Percentiles rank a stretch among this genome's conserved stretches.
Conservation (phyloP, 1,284 basidiomycete genomes). For the Austroboletus novae-zelandiae region DNA sequence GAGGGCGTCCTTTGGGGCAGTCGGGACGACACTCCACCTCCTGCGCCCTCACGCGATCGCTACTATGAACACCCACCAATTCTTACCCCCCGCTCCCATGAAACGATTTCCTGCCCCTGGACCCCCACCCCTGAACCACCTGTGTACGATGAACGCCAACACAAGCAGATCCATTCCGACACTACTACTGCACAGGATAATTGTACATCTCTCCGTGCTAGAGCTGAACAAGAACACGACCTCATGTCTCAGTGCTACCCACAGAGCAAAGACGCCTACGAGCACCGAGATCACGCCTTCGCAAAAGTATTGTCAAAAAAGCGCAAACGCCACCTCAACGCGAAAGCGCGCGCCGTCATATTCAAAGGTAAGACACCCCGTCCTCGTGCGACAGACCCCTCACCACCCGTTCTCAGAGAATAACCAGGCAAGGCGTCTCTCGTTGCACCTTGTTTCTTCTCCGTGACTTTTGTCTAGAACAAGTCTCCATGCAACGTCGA, state of each 20-base stretch:
- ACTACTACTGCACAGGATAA: slow-evolving; percentile 32
- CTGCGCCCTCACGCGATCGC: neutral
- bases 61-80: neutral
- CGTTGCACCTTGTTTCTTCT: neutral
- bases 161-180: neutral
- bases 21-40: neutral
- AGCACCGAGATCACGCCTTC: neutral
- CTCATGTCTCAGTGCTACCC: slow-evolving; percentile 54
- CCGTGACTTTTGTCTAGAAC: slow-evolving; percentile 40
- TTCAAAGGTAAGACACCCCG: neutral
- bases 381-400: neutral
- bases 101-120: neutral
- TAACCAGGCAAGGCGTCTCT: slow-evolving; percentile 16
- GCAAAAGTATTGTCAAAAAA: neutral
- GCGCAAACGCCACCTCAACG: neutral
- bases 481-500: slow-evolving; percentile 74
- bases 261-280: neutral
- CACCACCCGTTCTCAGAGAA: slow-evolving; percentile 18
- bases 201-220: slow-evolving; percentile 64
- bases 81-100: neutral
- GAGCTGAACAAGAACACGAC: slow-evolving; percentile 71
- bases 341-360: neutral
- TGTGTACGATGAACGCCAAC: neutral
- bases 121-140: neutral
- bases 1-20: slow-evolving; percentile 4